Evolutionary conservation across 116 monocot species (phyloP), one percentile per base, ranked within the genome.

Genomic region (Iris pallida): DNA sequence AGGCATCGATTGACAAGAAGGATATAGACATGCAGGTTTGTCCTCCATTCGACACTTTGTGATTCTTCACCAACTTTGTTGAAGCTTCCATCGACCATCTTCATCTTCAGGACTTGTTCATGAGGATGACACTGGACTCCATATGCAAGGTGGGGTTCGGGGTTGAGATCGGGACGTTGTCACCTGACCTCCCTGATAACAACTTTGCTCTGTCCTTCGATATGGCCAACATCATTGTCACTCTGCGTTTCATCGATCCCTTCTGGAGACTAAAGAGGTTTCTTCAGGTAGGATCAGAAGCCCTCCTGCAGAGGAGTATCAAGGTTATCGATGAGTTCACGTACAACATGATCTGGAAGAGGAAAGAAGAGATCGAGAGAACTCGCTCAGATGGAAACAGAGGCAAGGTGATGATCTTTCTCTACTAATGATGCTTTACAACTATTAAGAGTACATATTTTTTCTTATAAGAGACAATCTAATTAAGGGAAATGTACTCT

Each of bases 101-200:
- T 16, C 20, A 47, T 55, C 16, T 56, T 56, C 70, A 88, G 88
- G 84, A 84, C 45, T 51, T 88, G 65, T 84, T 84, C 59, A 84
- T 84, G 88, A 84, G 88, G 71, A 81, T 88, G 88, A 88, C 88
- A 53, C 57, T 88, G 73, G 88, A 88, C 59, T 84, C 88, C 41
- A 88, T 88, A 45, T 81, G 85, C 73, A 84, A 82, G 71, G 79
- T 88, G 0, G 88, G 88, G 4, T 88, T 88, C 45, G 88, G 88
- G 4, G 85, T 84, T 7, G 84, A 82, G 68, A 84, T 88, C 12
- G 88, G 88, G 52, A 88, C 88, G 4, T 65, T 88, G 20, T 79
- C 88, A 8, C 65, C 81, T 0, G 55, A 79, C 12, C 67, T 88
- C 20, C 88, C 88, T 17, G 81, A 76, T 8, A 88, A 84, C 52